Evolutionary conservation across 177 flowering plant species (phyloP), one percentile per base, ranked within the genome.

Genomic region (Vitis hybrid): DNA sequence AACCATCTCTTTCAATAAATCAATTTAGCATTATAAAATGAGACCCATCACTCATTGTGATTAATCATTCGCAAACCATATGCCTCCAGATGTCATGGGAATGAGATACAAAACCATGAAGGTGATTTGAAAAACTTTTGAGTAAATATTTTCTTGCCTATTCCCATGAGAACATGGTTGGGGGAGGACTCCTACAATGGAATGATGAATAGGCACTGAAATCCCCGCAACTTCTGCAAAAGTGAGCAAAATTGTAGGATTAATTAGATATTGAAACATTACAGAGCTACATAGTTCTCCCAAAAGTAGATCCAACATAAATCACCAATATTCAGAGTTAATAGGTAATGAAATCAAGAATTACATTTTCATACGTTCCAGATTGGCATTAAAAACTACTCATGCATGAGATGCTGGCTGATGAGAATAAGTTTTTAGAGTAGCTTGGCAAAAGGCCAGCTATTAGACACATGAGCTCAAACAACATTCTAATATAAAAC

Each of bases 141-240:
- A 72, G 65, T 40, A 50, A 57, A 66, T 63, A 1, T 55, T 61
- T 3, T 69, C 79, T 72, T 70, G 70, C 86, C 81, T 83, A 32
- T 73, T 79, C 67, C 86, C 86, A 50, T 66, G 67, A 19, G 78
- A 77, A 62, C 62, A 60, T 34, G 86, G 83, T 68, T 81, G 82
- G 10, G 75, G 75, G 52, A 78, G 79, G 73, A 79, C 70, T 72
- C 78, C 84, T 17, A 79, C 84, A 57, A 83, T 74, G 60, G 83
- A 70, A 55, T 65, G 67, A 64, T 70, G 66, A 61, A 66, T 45
- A 68, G 75, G 71, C 60, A 72, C 26, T 34, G 74, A 65, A 70
- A 75, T 56, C 7, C 75, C 82, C 63, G 78, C 72, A 62, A 70
- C 79, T 34, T 79, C 83, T 82, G 80, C 60, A 71, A 69, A 70